Conservation (phyloP, 345 rosid species). For the Anacardium occidentale region DNA sequence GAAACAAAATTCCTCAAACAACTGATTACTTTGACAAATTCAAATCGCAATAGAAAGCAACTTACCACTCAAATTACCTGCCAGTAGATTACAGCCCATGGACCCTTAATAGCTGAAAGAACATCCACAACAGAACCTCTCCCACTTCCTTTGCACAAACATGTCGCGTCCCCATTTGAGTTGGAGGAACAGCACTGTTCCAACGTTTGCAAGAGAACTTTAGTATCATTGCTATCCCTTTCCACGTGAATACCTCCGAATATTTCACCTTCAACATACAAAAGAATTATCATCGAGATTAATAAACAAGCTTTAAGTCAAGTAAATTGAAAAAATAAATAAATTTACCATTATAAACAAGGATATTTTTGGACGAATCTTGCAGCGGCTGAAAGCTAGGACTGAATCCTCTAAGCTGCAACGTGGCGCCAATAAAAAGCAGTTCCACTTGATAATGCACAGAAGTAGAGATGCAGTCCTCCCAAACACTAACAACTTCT, state of each 20-base stretch:
- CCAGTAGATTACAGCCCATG: constrained; percentile 86
- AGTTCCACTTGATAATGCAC: constrained; percentile 35
- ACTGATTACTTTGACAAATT: neutral
- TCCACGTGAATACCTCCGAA: constrained; percentile 68
- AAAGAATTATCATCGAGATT: neutral
- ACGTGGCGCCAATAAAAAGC: constrained; percentile 66
- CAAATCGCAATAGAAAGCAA: constrained; percentile 16
- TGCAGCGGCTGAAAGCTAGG: constrained; percentile 61
- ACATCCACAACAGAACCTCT: constrained; percentile 47
- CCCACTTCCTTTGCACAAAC: constrained; percentile 26
- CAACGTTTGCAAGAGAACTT: constrained; percentile 52
- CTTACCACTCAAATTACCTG: constrained; percentile 60
- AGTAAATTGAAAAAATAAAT: neutral
- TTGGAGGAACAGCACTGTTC: constrained; percentile 42
- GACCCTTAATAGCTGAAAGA: constrained; percentile 78
- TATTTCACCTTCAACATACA: constrained; percentile 57
- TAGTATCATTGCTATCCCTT: constrained; percentile 58
- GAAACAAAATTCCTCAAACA: neutral
- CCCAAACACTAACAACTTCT: constrained; percentile 25
- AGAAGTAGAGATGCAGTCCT: constrained; percentile 14
- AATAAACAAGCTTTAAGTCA: neutral
- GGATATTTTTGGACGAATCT: constrained; percentile 56
- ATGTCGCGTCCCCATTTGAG: constrained; percentile 22
- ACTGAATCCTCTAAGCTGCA: constrained; percentile 73
- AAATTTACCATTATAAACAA: constrained; percentile 64